Evolutionary conservation across 2,329 filamentous ascomycete species (phyloP), one percentile per base, ranked within the genome.

Genomic region (Parafenestella ontariensis): DNA sequence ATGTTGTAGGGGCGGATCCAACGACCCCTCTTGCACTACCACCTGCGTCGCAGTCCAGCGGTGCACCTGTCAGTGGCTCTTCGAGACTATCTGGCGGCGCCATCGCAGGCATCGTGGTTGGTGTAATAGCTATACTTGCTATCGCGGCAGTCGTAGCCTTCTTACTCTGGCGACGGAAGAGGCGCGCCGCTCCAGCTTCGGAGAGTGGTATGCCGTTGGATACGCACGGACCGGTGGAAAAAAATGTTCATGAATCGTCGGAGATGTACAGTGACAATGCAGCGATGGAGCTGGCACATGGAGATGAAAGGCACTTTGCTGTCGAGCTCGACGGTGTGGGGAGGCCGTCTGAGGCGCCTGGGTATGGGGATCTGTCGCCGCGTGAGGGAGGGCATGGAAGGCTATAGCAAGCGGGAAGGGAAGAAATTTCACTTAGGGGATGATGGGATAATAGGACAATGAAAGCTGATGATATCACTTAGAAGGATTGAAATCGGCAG

Each of bases 71-170:
- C 39, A 24, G 10, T n/a, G 20, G 39, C 39, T 37, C 34, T 17
- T 18, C 34, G 13, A 17, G 33, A 17, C 51, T 49, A 33, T 36
- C 44, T 13, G 33, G 40, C 17, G 51, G 51, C 40, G 40, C 45
- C 13, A 49, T 48, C 21, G 51, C 51, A 13, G 51, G 51, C 7
- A 53, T 47, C 5, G 51, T 40, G 3, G 34, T 53, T 15, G 51
- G 51, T 24, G 51, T 33, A 17, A n/a, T 53, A 5, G 44, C 15
- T 9, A 40, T 45, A 2, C 7, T 53, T 3, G 45, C 40, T 2
- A 15, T 47, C 9, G 8, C 49, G 2, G 34, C 46, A 3, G 33
- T n/a, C 15, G 17, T 24, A 9, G 51, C 51, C 23, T 44, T 53
- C 39, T 5, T 53, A 2, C 13, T 53, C 5, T 53, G 51, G 41